Percentiles rank a stretch among this genome's conserved stretches.
phyloP scores from a whole-genome alignment of 768 basidiomycete species.

The Boletus sp. region DNA sequence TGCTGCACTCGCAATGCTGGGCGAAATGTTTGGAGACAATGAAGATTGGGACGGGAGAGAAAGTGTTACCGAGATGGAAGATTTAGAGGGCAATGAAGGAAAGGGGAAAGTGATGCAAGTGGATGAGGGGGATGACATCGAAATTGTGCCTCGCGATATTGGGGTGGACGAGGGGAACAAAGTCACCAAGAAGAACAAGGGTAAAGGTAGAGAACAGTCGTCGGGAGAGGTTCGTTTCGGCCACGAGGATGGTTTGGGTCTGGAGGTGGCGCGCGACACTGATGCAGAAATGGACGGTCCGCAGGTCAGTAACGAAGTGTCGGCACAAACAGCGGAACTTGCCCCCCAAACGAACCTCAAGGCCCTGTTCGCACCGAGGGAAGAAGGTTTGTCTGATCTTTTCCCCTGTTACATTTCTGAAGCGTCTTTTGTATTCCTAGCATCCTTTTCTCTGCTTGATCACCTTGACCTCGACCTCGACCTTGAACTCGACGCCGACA shows the following conservation, averaged over 20 bases:
- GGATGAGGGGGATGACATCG: constrained; percentile 27
- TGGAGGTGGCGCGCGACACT: neutral
- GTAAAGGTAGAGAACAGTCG: constrained; percentile 28
- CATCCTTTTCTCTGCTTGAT: constrained; percentile 69
- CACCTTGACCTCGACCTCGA: constrained; percentile 76
- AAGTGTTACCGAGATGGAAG: constrained; percentile 54
- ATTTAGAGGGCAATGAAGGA: constrained; percentile 20
- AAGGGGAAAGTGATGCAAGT: neutral
- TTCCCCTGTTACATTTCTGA: neutral
- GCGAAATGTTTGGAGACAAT: constrained; percentile 50
- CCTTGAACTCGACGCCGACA: constrained; percentile 62
- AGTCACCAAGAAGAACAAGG: neutral
- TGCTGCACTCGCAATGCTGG: constrained; percentile 36
- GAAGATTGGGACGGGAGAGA: constrained; percentile 62
- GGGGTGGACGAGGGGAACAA: neutral
- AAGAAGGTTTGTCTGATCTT: constrained; percentile 48
- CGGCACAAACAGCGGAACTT: neutral
- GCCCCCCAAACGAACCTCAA: constrained; percentile 46
- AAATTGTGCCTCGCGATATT: constrained; percentile 13
- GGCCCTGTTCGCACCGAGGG: constrained; percentile 69
- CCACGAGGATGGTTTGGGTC: neutral
- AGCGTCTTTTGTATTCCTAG: constrained; percentile 29
- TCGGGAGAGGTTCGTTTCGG: neutral
- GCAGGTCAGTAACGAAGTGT: neutral
- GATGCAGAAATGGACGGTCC: constrained; percentile 12